Conservation (phyloP, 1,284 basidiomycete genomes). For the Tetrapyrgos nigripes region DNA sequence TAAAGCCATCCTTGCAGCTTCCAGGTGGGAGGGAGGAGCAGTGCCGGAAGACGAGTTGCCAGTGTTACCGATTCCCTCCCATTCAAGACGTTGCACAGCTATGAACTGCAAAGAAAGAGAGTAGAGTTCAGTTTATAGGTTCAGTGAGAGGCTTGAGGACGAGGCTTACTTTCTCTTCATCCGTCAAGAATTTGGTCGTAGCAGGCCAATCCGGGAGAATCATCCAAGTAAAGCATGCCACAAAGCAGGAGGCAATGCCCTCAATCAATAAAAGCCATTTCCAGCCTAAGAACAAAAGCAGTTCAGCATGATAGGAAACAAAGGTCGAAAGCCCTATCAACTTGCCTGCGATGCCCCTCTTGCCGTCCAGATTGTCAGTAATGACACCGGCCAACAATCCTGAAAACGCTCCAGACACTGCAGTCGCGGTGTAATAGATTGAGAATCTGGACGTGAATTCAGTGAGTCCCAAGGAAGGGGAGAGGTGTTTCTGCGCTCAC, state of each 20-base stretch:
- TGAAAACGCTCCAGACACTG: constrained; percentile 53
- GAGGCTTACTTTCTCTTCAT: constrained; percentile 35
- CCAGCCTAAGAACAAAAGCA: too few species aligned
- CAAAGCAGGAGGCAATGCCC: constrained; percentile 24
- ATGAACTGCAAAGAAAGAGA: constrained; percentile 28
- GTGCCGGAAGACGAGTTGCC: constrained; percentile 13
- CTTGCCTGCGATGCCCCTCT: constrained; percentile 41
- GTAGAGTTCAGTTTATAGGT: neutral
- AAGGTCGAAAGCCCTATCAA: too few species aligned
- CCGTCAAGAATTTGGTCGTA: constrained; percentile 45
- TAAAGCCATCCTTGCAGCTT: constrained; percentile 41
- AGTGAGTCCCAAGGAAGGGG: too few species aligned
- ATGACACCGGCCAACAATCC: constrained; percentile 44
- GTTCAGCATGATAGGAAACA: too few species aligned
- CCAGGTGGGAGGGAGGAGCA: constrained; percentile 34
- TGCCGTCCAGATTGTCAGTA: constrained; percentile 46
- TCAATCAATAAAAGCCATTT: constrained; percentile 40
- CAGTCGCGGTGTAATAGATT: constrained; percentile 40
- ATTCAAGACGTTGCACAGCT: constrained; percentile 43
- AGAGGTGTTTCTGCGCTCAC: too few species aligned
- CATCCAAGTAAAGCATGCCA: constrained; percentile 23
- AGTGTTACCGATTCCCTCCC: constrained; percentile 40
- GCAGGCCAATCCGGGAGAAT: constrained; percentile 43
- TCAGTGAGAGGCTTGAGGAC: neutral
- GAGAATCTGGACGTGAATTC: constrained; percentile 48